Evolutionary conservation across 1,284 basidiomycete species (phyloP).

Genomic region (Ganoderma sinense): DNA sequence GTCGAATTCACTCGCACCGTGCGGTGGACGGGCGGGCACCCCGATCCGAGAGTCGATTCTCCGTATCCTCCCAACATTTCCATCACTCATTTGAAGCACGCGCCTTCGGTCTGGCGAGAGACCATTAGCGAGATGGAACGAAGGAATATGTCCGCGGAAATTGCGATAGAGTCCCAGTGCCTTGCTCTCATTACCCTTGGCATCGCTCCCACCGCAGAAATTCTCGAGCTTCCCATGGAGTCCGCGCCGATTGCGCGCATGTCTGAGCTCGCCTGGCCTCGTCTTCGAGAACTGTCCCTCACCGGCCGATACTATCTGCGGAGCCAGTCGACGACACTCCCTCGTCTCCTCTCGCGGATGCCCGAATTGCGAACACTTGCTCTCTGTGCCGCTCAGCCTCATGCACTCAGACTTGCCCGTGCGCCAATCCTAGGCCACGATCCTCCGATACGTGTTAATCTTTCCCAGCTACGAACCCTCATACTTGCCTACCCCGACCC

Average conservation of each 20-base stretch:
- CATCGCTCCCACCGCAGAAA: conserved; percentile 9
- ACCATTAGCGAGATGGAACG: conserved; percentile 3
- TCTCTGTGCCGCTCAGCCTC: conserved; percentile 6
- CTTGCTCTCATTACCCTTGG: conserved; percentile 14
- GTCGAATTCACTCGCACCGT: conserved; percentile 7
- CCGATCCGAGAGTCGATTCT: conserved; percentile 17
- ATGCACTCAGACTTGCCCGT: conserved; percentile 1
- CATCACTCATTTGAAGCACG: conserved; percentile 9
- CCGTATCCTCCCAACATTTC: conserved; percentile 13
- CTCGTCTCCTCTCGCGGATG: conserved; percentile 6
- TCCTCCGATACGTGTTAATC: background rate
- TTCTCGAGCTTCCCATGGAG: conserved; percentile 10
- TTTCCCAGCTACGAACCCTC: conserved; percentile 4
- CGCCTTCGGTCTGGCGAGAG: conserved; percentile 12
- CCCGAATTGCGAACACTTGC: conserved; percentile 3
- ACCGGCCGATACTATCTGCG: conserved; percentile 10
- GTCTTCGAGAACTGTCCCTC: conserved; percentile 5
- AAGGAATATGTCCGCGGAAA: conserved; percentile 10
- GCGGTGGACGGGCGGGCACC: conserved; percentile 9
- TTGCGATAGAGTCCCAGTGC: conserved; percentile 14
- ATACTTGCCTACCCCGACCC: conserved; percentile 18
- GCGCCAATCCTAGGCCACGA: conserved; percentile 11
- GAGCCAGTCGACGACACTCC: conserved; percentile 8
- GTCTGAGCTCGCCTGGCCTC: conserved; percentile 15
- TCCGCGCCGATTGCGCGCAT: conserved; percentile 15